Percentiles rank a stretch among this genome's conserved stretches.
phyloP scores from a whole-genome alignment of 2,329 filamentous ascomycete species.

The Nothophaeocryptopus gaeumannii region DNA sequence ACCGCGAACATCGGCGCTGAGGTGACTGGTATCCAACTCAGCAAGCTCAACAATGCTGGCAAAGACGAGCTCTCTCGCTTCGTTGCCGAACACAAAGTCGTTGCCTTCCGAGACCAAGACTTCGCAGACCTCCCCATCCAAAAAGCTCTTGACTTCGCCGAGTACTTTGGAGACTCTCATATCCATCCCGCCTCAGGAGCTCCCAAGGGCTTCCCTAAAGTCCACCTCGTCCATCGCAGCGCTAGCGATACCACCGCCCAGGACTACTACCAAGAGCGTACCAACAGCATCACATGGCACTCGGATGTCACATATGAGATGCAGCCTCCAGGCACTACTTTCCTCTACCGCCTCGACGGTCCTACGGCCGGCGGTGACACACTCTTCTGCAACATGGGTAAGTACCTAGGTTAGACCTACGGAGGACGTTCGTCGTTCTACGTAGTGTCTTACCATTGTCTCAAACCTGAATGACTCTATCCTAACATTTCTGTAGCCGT shows the following conservation, averaged over 20 bases:
- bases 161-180: constrained; percentile 78
- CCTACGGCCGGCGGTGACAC: constrained; percentile 78
- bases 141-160: constrained; percentile 65
- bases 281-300: constrained; percentile 79
- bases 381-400: constrained; percentile 73
- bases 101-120: constrained; percentile 74
- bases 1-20: constrained; percentile 74
- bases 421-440: too few relatives aligned
- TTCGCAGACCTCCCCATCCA: constrained; percentile 63
- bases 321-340: constrained; percentile 86
- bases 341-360: constrained; percentile 81
- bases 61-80: constrained; percentile 75
- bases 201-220: constrained; percentile 68
- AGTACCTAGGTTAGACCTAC: too few relatives aligned
- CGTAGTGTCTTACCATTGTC: too few relatives aligned
- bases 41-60: constrained; percentile 62
- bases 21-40: constrained; percentile 68
- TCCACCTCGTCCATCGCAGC: constrained; percentile 75
- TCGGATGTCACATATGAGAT: constrained; percentile 83
- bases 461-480: too few relatives aligned
- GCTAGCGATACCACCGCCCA: constrained; percentile 60
- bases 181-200: constrained; percentile 77
- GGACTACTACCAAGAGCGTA: constrained; percentile 65
- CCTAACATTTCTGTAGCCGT: too few relatives aligned
- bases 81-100: constrained; percentile 74